These are phyloP conservation scores for Metschnikowia arizonensis DNA, from an alignment of 805 yeast genomes.

Conservation along the genomic window DNA sequence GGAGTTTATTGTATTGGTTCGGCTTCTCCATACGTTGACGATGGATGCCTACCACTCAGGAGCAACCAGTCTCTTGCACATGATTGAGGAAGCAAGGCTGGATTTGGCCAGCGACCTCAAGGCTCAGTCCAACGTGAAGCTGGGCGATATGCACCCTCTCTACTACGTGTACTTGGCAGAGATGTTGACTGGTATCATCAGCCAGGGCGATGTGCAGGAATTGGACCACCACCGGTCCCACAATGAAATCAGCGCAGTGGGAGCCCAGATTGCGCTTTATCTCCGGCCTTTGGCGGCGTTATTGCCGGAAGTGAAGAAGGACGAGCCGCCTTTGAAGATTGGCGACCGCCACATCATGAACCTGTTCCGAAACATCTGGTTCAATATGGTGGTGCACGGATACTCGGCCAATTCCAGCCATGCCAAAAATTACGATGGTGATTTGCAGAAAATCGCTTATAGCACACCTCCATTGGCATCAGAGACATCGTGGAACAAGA, in stretches of 20 bases:
- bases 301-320: constrained; percentile 51
- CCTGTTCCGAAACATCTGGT: constrained; percentile 87
- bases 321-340: constrained; percentile 40
- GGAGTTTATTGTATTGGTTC: constrained; percentile 62
- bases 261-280: constrained; percentile 58
- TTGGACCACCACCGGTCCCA: constrained; percentile 79
- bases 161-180: constrained; percentile 59
- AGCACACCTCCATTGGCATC: constrained; percentile 46
- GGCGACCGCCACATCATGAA: constrained; percentile 49
- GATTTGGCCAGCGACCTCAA: constrained; percentile 39
- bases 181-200: constrained; percentile 59
- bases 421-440: constrained; percentile 42
- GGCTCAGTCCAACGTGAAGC: constrained; percentile 20
- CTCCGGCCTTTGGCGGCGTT: constrained; percentile 73
- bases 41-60: constrained; percentile 41
- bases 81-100: constrained; percentile 49
- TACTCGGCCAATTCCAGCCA: constrained; percentile 59
- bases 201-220: constrained; percentile 74
- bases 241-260: constrained; percentile 64
- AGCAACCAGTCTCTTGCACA: constrained; percentile 33
- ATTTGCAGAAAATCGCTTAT: constrained; percentile 70
- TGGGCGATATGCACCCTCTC: constrained; percentile 29
- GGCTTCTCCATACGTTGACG: constrained; percentile 51
- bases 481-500: constrained; percentile 48
- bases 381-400: constrained; percentile 89